These are phyloP conservation scores for Jatropha podagrica DNA, from an alignment of 441 rosid species.

Conservation along the genomic window DNA sequence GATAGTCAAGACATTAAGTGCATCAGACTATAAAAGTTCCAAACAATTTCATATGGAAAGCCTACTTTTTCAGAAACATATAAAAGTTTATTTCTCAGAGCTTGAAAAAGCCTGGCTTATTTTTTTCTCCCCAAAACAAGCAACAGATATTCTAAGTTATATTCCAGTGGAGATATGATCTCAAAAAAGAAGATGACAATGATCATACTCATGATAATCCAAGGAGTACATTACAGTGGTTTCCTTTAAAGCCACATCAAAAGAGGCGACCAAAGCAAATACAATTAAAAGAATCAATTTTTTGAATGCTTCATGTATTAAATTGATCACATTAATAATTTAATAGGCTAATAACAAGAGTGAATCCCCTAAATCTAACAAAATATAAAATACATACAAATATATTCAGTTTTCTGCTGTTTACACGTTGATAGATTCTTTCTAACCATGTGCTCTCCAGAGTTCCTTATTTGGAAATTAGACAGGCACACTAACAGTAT, in stretches of 20 bases:
- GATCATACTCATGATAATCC: not conserved
- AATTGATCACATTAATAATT: not conserved
- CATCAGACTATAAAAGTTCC: too few relatives aligned
- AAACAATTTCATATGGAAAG: too few relatives aligned
- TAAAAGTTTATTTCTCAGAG: not conserved
- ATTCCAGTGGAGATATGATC: not conserved
- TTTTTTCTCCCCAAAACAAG: not conserved
- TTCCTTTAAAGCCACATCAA: not conserved
- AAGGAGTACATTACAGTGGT: not conserved
- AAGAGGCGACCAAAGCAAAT: not conserved
- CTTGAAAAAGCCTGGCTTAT: not conserved
- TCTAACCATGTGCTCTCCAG: not conserved
- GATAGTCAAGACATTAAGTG: constrained; percentile 18
- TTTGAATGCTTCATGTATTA: not conserved
- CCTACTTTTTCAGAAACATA: not conserved
- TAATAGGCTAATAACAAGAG: not conserved
- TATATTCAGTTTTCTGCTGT: not conserved
- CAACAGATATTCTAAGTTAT: not conserved
- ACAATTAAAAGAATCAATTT: not conserved
- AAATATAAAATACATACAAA: not conserved
- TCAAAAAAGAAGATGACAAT: not conserved
- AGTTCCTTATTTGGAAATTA: not conserved
- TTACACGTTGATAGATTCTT: not conserved
- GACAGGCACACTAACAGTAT: not conserved
- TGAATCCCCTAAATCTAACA: not conserved